Conservation (phyloP, 257 asterid species). For the Rauvolfia tetraphylla region DNA sequence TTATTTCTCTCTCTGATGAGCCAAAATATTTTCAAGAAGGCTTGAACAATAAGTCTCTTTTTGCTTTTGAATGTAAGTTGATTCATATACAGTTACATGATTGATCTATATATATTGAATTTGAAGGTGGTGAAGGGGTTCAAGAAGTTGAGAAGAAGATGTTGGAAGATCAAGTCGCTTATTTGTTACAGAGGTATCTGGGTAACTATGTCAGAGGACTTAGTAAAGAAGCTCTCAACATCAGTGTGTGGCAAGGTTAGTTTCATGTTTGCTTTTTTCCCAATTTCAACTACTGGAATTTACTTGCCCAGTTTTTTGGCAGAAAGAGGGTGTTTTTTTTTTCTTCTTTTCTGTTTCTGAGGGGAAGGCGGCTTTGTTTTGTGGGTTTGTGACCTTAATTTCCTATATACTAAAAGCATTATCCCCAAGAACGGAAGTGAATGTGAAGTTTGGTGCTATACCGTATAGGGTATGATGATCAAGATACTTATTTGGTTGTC, state of each 20-base stretch:
- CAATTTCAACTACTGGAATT: neutral
- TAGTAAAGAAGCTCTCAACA: slow-evolving; percentile 91
- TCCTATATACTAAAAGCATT: neutral
- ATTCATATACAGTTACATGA: neutral
- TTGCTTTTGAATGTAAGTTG: neutral
- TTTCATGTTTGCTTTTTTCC: neutral
- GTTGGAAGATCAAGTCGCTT: slow-evolving; percentile 99
- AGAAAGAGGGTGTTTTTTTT: neutral
- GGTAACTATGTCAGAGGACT: slow-evolving; percentile 96
- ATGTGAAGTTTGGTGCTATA: neutral
- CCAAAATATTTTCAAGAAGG: neutral
- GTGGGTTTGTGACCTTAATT: neutral
- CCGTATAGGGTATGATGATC: neutral
- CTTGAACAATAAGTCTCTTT: neutral
- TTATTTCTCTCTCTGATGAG: neutral
- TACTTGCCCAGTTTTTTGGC: neutral
- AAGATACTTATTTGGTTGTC: neutral
- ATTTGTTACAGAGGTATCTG: slow-evolving; percentile 78
- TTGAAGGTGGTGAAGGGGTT: neutral
- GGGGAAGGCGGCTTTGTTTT: neutral
- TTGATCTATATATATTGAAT: neutral
- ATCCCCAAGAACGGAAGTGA: neutral
- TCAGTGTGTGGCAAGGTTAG: slow-evolving; percentile 98
- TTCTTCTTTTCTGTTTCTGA: too few relatives aligned
- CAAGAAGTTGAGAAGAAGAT: slow-evolving; percentile 31